Evolutionary conservation across 768 basidiomycete genomes (phyloP), one percentile per base, ranked within the genome.

Genomic region (Tylopilus cervinicoccineus): DNA sequence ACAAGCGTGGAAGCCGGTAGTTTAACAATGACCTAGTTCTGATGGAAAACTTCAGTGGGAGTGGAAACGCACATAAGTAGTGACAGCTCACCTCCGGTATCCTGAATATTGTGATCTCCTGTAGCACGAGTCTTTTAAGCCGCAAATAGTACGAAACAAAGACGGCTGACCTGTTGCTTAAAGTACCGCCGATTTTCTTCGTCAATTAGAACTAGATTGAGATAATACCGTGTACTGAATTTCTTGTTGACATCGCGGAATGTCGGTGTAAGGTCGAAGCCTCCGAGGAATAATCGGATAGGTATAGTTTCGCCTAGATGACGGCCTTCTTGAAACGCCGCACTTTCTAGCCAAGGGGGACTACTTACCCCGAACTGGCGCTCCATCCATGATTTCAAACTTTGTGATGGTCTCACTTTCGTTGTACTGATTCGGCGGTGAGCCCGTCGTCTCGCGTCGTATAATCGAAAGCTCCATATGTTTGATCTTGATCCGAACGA

Each of bases 231-330:
- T 33, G 88, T 88, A 65, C 88, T 93, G 70, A 99, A 99, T 72
- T 94, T 97, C 79, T 99, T 98, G 79, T 98, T 98, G 54, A 98
- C 92, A 56, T 98, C 95, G 20, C 96, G 82, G 81, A 97, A 98
- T 16, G 96, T 99, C 3, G 96, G 96, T 1, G 96, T 98, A 48
- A 99, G 75, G 69, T 99, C 96, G 66, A 98, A 99, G 4, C 96
- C 96, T 34, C 95, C 95, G 2, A 98, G 80, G 80, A 97, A 99
- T 23, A 98, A 75, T 40, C 95, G 86, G 53, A 99, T 99, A 1
- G 96, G 96, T 57, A 98, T 97, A 10, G 93, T 97, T 71, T 99
- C 96, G 43, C 95, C 94, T 93, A 57, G 1, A 53, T 19, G n/a
- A 16, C 5, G 23, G 14, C 39, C 29, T 6, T 20, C 2, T 57